Base-by-base conservation (phyloP, 192 early-diverging fungal species). In the Backusella liffmaniae region DNA sequence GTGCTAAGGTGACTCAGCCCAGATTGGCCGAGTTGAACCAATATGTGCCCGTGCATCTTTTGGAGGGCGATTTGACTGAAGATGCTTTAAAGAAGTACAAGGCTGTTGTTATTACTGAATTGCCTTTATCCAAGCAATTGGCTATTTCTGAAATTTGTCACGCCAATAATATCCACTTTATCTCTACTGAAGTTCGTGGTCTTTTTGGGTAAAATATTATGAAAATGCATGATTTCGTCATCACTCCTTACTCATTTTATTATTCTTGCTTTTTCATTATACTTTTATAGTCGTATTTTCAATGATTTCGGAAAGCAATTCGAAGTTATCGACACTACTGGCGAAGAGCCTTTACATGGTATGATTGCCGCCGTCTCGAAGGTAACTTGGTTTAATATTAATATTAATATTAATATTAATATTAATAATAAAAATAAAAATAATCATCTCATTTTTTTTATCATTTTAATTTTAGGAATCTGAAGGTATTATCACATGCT, bases 241-340 rank as follows among this genome's bases (percentile, higher is more conserved):
- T 53, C 30, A 39, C 26, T 72, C 12, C 56, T 29, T 29, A 53
- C 41, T 78, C 32, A 34, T 67, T 39, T 39, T 8, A 39, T 39
- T 39, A 9, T 39, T 39, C 37, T 9, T 39, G 7, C 12, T 39
- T 39, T 39, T 39, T 39, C 37, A 39, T 39, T 39, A 34, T 59
- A 73, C 9, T 29, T 44, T 41, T 15, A 44, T 75, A 92, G 89
- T 34, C 87, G 90, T 69, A 86, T 91, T 8, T 99, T 99, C 85
- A 96, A 95, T 79, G 98, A 99, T 82, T 98, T 99, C 88, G 97
- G 98, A 66, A 77, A 88, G n/a, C 83, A 87, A 18, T 99, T 98
- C 82, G 84, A 86, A 26, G 93, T 98, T 9, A 80, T 83, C 18
- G 98, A 99, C 81, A 82, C 91, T 23, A 98, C 93, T 23, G 98